Evolutionary conservation across 495 filamentous ascomycete species (phyloP), one percentile per base, ranked within the genome.

Genomic region (Penicillium ochrochloron): DNA sequence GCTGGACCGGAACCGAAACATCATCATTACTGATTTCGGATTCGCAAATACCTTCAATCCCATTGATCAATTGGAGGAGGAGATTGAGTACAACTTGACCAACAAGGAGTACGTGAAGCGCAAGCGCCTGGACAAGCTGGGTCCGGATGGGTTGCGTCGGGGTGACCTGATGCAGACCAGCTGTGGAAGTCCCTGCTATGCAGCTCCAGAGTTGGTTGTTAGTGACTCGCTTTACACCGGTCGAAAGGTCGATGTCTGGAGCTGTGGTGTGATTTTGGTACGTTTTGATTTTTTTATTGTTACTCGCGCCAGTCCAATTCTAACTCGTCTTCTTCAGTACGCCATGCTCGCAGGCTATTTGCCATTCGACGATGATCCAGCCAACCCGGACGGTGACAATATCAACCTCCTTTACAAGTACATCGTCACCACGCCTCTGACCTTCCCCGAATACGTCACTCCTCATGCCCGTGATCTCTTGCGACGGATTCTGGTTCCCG

Each of bases 351-450:
- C 95, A 12, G 95, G 95, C 34, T 99, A 98, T 75, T 84, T 99
- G n/a, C 95, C 95, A 5, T 99, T 99, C 73, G 95, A 99, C 71
- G 95, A 99, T 70, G 95, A 99, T 70, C 95, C 95, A 64, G 96
- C 94, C 42, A 99, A 99, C 71, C 95, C 95, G 5, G 95, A 99
- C 78, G 95, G 95, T 50, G 95, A 99, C 68, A 99, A 99, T 72
- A 99, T 99, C 82, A 99, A 98, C 75, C 83, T 98, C 6, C 84
- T 99, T 57, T 99, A 99, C 83, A 98, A 97, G 79, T 99, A 99
- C 79, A 99, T 99, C 67, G 93, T 97, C 60, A 96, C 93, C 44
- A 98, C 95, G 6, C 92, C 94, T 53, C 86, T 99, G 44, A 98
- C 95, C 5, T 99, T 99, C 75, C 95, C 95, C 42, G 95, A 99